phyloP scores from a whole-genome alignment of 2,329 filamentous ascomycete genomes.

The Cercospora citrullina region DNA sequence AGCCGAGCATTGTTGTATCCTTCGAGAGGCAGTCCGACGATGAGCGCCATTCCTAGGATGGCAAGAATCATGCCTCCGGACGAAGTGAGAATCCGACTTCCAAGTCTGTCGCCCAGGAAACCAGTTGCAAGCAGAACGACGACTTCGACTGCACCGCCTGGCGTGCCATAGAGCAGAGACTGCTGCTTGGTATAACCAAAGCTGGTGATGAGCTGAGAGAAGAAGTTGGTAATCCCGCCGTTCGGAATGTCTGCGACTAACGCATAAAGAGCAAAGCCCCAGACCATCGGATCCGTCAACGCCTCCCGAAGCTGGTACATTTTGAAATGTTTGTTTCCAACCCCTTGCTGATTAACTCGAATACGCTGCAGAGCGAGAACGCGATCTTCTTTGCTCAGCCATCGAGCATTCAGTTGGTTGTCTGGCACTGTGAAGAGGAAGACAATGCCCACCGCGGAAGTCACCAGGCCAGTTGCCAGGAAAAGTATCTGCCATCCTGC shows the following conservation, averaged over 20 bases:
- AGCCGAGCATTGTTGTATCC: constrained; percentile 56
- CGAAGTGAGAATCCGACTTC: constrained; percentile 59
- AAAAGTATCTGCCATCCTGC: constrained; percentile 66
- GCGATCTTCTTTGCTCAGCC: constrained; percentile 66
- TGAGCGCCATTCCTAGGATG: constrained; percentile 64
- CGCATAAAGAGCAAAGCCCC: constrained; percentile 61
- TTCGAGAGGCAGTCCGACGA: constrained; percentile 60
- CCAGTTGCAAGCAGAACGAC: constrained; percentile 58
- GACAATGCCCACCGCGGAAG: constrained; percentile 43
- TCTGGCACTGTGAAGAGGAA: constrained; percentile 56
- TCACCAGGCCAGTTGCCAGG: constrained; percentile 48
- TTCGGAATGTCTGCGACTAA: constrained; percentile 60
- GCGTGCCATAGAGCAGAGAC: constrained; percentile 64
- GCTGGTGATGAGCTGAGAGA: constrained; percentile 59
- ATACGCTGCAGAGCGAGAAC: constrained; percentile 69
- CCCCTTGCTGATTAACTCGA: constrained; percentile 72
- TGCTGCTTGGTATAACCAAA: constrained; percentile 66
- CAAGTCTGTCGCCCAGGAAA: constrained; percentile 57
- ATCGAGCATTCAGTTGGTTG: constrained; percentile 61
- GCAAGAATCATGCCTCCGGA: constrained; percentile 53
- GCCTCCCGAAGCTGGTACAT: constrained; percentile 63
- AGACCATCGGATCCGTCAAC: constrained; percentile 58
- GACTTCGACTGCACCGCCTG: constrained; percentile 65
- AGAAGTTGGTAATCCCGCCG: constrained; percentile 61
- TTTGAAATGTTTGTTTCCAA: constrained; percentile 55